Evolutionary conservation across 495 filamentous ascomycete species (phyloP), one percentile per base, ranked within the genome.

Genomic region (Penicillium goetzii): DNA sequence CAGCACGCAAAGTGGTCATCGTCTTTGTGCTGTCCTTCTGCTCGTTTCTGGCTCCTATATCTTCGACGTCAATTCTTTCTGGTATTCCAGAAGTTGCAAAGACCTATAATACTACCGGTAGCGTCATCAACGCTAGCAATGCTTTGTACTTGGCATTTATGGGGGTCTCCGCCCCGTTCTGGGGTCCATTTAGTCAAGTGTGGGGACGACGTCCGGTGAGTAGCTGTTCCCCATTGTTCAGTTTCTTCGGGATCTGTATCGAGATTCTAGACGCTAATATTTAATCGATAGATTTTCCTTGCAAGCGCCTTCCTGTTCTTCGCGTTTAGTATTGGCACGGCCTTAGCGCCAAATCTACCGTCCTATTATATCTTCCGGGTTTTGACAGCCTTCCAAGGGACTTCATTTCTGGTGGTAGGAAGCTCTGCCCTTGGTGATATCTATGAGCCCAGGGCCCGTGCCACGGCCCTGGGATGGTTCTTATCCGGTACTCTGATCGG

Each of bases 381-480:
- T 55, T 76, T 91, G 28, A 89, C 88, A 8, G 89, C 88, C 2
- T 90, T 89, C 63, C 85, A 90, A 76, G 89, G 89, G 19, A 92
- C 89, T 0, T 83, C 85, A 0, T 90, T 90, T 68, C 77, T 90
- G 49, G 81, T 86, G 2, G 80, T 90, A 49, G 89, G 88, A 5
- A 85, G 84, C 10, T 84, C 87, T 19, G 84, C 84, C 49, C 84
- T 92, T 51, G 85, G 85, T 28, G 86, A 89, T 67, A 82, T 89
- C 38, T 88, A 87, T 66, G 83, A 82, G 12, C 86, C 86, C 2
- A 86, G 85, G 17, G 85, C 89, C 61, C 82, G 89, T 34, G 89
- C 84, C 17, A 90, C 88, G 25, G 88, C 87, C 4, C 78, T 89
- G 30, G 86, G 87, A 19, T 91, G 85, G 86, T 90, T 90, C 66